Base-by-base conservation (phyloP, 768 basidiomycete species). In the Trametopsis cervina region DNA sequence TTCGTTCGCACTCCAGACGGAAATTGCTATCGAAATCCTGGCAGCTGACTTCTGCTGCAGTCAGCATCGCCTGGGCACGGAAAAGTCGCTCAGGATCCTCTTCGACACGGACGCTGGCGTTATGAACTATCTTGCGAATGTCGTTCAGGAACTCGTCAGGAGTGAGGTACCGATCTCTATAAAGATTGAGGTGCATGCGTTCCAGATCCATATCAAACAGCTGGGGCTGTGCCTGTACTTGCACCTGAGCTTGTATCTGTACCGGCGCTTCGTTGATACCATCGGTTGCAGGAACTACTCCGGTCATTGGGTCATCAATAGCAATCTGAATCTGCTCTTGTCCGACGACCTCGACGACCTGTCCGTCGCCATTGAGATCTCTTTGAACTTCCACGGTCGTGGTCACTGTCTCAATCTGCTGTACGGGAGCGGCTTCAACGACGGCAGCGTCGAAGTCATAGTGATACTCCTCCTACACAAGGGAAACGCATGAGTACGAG, bases 191-290 rank as follows among this genome's bases (percentile, higher is more conserved):
- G 57, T 94, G 88, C 79, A 99, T 91, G 53, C 77, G 80, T 58
- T 98, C 96, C 29, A 98, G 72, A 63, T 97, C 93, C 75, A 97
- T 84, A 59, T 94, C 82, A 60, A 79, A 89, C 15, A 93, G 68
- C 6, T 70, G 71, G 7, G 78, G 79, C 7, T 69, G 69, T 10
- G 57, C 48, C 13, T 64, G 66, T 22, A 56, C 72, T 40, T 64
- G 70, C 36, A 58, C 56, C 15, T 33, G 29, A 7, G 15, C 29
- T 33, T 33, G 29, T n/a, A n/a, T n/a, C 37, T 65, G 66, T 23
- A 56, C 54, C 39, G 59, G 61, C 13, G 17, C 17, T 40, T 61
- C 47, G 38, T 15, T 47, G 23, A 54, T 29, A 12, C 57, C 55
- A 29, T 54, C 56, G 18, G 54, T 35, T 2, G 17, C 44, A 18